Percentiles rank a stretch among this genome's conserved stretches.
These are phyloP conservation scores for Candida saitoana DNA, from an alignment of 805 yeast genomes.

Conservation along the genomic window DNA sequence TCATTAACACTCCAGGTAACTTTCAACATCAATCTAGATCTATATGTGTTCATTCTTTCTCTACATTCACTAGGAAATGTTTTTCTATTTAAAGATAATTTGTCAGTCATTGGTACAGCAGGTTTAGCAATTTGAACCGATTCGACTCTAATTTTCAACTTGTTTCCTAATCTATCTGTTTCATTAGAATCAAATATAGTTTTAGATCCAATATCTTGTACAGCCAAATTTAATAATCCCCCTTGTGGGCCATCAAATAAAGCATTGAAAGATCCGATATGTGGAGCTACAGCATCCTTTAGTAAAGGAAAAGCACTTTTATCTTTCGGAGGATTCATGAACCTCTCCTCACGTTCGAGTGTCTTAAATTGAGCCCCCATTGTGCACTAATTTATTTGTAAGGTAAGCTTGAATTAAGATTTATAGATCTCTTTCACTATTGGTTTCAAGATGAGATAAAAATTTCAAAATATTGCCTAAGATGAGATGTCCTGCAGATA, in stretches of 20 bases:
- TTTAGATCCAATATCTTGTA: conserved; percentile 81
- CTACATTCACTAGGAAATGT: conserved; percentile 79
- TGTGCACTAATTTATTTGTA: not conserved
- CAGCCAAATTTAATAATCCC: conserved; percentile 80
- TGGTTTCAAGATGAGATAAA: conserved; percentile 1
- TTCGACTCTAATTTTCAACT: conserved; percentile 78
- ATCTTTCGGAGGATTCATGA: conserved; percentile 85
- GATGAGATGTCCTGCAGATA: conserved; percentile 2
- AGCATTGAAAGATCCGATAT: conserved; percentile 94
- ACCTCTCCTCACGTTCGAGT: conserved; percentile 80
- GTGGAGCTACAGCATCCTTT: conserved; percentile 89
- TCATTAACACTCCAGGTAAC: conserved; percentile 85
- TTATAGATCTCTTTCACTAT: not conserved
- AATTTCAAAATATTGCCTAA: not conserved
- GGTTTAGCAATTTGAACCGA: conserved; percentile 87
- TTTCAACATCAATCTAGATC: conserved; percentile 72
- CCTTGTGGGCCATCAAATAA: conserved; percentile 84
- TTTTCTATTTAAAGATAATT: conserved; percentile 69
- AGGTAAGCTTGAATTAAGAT: conserved; percentile 4
- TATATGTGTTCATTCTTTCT: conserved; percentile 82
- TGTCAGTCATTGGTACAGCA: conserved; percentile 64
- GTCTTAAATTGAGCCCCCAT: conserved; percentile 62
- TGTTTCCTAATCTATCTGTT: conserved; percentile 73
- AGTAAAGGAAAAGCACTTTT: conserved; percentile 77
- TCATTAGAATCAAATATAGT: conserved; percentile 81